Base-by-base conservation (phyloP, 2,329 filamentous ascomycete species). In the Aureobasidium namibiae region DNA sequence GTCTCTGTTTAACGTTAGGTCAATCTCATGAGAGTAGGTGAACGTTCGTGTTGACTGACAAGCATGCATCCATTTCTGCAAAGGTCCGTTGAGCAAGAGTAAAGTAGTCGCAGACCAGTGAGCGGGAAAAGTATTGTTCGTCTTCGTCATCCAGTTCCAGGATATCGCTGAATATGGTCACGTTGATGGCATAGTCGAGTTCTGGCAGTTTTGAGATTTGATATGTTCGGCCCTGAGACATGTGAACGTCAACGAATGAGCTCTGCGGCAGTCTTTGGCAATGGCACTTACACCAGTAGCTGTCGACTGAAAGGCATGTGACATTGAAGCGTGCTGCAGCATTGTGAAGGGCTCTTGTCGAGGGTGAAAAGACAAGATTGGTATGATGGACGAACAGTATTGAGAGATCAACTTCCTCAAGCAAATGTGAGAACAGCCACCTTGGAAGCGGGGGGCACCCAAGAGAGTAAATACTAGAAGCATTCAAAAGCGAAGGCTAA, bases 121-220 rank as follows among this genome's bases (percentile, higher is more conserved):
- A 57, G 21, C 54, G 54, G 9, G 54, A 39, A 13, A 57, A 57
- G 24, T 46, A 57, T 31, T 57, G 41, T 39, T 57, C 54, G 31
- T 57, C 54, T 21, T 57, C 54, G n/a, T 57, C 54, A 6, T 57
- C 54, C 31, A 57, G 13, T 5, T 57, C 54, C 42, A 57, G 10
- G 7, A 57, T 48, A 6, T 57, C 54, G 11, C 42, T 14, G 10
- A 57, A 57, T 29, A 48, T 34, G 16, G 31, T 21, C 2, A 48
- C n/a, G 16, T 57, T 34, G 42, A 57, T 39, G 6, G 42, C 54
- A 14, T 57, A 31, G 11, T 46, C 54, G n/a, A 57, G 54, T 14
- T 57, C 54, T 21, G 54, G 42, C 23, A 57, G 24, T 16, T 48
- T 48, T 16, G 54, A 57, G 42, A 57, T 23, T 23, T 48, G 54